Conservation (phyloP, 352 stramenopile species). For the Phytophthora cactorum region DNA sequence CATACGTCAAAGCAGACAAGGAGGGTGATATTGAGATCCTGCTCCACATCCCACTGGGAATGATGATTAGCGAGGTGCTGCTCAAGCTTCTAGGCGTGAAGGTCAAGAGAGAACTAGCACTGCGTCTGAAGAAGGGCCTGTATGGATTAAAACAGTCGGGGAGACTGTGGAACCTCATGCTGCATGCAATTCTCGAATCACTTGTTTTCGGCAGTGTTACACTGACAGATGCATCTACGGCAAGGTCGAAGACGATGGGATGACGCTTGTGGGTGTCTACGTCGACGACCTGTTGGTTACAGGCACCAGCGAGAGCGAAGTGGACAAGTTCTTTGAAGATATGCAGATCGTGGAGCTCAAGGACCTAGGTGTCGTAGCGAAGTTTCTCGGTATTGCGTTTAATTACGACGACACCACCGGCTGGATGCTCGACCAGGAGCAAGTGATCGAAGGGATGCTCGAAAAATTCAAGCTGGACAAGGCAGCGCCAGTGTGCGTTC, state of each 20-base stretch:
- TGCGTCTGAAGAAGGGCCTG: conserved; percentile 32
- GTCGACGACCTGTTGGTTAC: not conserved
- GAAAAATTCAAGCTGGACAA: not conserved
- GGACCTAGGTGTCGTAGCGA: not conserved
- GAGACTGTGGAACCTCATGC: conserved; percentile 9
- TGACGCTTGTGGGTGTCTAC: no score
- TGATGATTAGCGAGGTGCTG: not conserved
- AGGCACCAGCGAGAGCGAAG: not conserved
- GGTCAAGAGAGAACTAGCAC: conserved; percentile 17
- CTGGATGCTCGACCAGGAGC: not conserved
- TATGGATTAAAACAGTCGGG: conserved; percentile 38
- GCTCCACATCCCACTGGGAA: no score
- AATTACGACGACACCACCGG: not conserved
- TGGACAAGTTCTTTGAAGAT: not conserved
- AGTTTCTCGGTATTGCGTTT: not conserved
- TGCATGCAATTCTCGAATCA: not conserved
- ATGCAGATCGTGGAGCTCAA: not conserved
- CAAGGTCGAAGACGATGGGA: no score
- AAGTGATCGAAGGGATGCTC: not conserved
- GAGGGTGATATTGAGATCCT: no score
- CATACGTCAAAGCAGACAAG: not conserved
- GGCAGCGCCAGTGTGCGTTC: not conserved
- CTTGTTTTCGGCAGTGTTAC: conserved; percentile 15
- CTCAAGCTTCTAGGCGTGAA: conserved; percentile 19
- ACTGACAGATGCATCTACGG: conserved; percentile 27